Evolutionary conservation across 148 eudicot species (phyloP), one percentile per base, ranked within the genome.

Genomic region (Spergularia bocconei): DNA sequence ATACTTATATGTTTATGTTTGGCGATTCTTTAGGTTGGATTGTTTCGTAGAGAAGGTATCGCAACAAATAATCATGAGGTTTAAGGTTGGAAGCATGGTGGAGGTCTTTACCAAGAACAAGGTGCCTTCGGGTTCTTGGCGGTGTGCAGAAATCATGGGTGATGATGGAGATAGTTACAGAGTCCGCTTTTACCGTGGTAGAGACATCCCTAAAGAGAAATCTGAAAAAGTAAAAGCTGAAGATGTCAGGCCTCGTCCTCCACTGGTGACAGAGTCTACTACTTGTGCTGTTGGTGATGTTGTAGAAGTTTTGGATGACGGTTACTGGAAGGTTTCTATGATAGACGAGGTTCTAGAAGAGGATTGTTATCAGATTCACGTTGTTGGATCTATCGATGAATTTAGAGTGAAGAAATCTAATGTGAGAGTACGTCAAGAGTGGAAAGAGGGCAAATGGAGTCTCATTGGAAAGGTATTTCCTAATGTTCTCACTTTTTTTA

Each of bases 301-400:
- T 71, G 86, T 87, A 54, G 93, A 89, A 79, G 93, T 86, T 64
- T 83, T 84, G 70, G 78, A 84, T 72, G 78, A 73, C 48, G 75
- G 73, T 75, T 80, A 76, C 23, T 87, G 93, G 93, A 89, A 83
- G 78, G 68, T 67, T 19, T 85, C 85, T n/a, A 69, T 83, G 17
- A 73, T 87, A 16, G 53, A 72, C 63, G 83, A 84, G 75, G 82
- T 78, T 75, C 36, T 76, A 66, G 79, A 56, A 33, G 85, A 72
- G 15, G 79, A 79, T 39, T 63, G 54, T 11, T 89, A 79, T 71
- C 53, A 71, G 39, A 81, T 87, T 50, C 76, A 84, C 66, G 71
- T 83, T 25, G 73, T 83, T 74, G 92, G 90, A 58, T 63, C 78
- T 10, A 64, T 77, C 25, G 77, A 69, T 54, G 87, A 87, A 56